Percentiles rank a stretch among this genome's conserved stretches.
Conservation (phyloP, 1,139 yeast genomes). For the Yamadazyma jaroonii region DNA sequence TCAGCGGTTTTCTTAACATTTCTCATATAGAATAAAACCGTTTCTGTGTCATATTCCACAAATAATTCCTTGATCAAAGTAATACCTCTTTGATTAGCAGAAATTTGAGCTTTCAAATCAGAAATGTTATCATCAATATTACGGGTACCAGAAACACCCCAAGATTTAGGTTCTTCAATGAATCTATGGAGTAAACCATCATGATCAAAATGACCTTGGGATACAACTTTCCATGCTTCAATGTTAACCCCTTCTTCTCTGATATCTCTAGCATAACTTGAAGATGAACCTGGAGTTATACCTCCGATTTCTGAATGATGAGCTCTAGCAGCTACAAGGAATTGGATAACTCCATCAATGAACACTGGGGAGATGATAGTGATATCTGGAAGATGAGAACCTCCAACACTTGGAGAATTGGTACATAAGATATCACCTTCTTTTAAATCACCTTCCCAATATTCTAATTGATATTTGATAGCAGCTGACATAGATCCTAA, state of each 20-base stretch:
- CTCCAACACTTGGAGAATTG: conserved; percentile 20
- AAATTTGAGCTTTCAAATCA: conserved; percentile 44
- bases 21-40: conserved; percentile 37
- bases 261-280: conserved; percentile 57
- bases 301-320: conserved; percentile 74
- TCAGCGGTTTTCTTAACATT: conserved; percentile 44
- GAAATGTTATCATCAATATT: conserved; percentile 40
- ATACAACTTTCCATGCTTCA: conserved; percentile 53
- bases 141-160: conserved; percentile 63
- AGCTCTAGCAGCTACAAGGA: conserved; percentile 64
- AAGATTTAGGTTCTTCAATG: conserved; percentile 50
- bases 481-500: conserved; percentile 22
- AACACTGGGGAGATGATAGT: conserved; percentile 20
- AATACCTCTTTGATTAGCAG: conserved; percentile 44
- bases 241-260: conserved; percentile 67
- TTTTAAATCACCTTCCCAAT: conserved; percentile 15
- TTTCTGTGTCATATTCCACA: conserved; percentile 31
- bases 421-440: conserved; percentile 21
- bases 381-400: conserved; percentile 21
- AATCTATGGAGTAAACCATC: conserved; percentile 46
- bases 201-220: conserved; percentile 54
- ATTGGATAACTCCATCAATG: conserved; percentile 40
- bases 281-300: conserved; percentile 63
- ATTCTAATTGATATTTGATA: conserved; percentile 16
- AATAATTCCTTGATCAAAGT: conserved; percentile 29